These are phyloP conservation scores for Acorus calamus DNA, from an alignment of 106 monocot species.

Conservation along the genomic window DNA sequence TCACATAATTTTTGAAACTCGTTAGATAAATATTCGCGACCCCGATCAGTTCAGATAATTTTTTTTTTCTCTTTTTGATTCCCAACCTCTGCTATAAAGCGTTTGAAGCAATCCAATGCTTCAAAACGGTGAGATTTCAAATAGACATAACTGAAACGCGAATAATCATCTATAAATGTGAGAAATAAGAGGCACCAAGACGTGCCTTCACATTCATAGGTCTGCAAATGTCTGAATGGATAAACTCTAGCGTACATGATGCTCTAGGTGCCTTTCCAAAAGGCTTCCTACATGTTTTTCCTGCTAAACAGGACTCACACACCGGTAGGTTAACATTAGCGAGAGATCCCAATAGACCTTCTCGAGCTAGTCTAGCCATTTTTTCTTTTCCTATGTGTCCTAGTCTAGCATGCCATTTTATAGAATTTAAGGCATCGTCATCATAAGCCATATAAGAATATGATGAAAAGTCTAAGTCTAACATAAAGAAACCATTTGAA, in stretches of 20 bases:
- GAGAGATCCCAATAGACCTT: background rate
- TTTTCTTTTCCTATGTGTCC: background rate
- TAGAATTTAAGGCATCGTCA: background rate
- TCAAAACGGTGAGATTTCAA: background rate
- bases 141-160: background rate
- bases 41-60: background rate
- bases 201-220: background rate
- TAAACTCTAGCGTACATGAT: background rate
- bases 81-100: background rate
- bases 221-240: background rate
- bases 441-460: background rate
- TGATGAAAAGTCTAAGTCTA: background rate
- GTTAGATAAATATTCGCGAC: too few species aligned
- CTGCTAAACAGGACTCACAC: background rate
- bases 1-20: background rate
- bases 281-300: background rate
- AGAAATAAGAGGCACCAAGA: background rate
- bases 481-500: background rate
- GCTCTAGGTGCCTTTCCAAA: background rate
- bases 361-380: background rate
- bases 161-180: background rate
- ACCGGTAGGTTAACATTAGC: background rate
- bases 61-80: background rate
- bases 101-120: background rate
- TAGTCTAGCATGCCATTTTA: background rate